phyloP scores from a whole-genome alignment of 148 eudicot species.

The Spergularia bocconei region DNA sequence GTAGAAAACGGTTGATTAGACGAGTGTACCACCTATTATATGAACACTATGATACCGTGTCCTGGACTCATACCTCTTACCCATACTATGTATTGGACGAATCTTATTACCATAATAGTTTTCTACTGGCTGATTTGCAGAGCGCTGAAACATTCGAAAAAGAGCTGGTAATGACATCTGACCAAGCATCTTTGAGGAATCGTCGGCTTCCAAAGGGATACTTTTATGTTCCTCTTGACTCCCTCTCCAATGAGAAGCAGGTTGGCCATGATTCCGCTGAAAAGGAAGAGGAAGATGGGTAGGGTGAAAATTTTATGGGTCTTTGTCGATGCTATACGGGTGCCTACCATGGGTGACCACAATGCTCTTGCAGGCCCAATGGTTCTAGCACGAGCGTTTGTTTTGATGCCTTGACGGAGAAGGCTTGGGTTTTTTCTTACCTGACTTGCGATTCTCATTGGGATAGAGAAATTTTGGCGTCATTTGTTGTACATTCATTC shows the following conservation, averaged over 20 bases:
- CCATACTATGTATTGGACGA: not conserved
- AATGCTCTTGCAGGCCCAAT: slow-evolving; percentile 20
- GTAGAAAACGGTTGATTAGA: too few species aligned
- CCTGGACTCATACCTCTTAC: too few species aligned
- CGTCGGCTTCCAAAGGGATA: slow-evolving; percentile 80
- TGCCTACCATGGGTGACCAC: slow-evolving; percentile 9
- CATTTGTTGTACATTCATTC: slow-evolving; percentile 68
- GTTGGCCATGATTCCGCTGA: slow-evolving; percentile 37
- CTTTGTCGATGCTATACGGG: not conserved
- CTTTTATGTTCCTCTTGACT: slow-evolving; percentile 73
- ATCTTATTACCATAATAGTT: not conserved
- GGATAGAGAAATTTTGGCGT: slow-evolving; percentile 40
- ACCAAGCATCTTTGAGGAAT: slow-evolving; percentile 81
- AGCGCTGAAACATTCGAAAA: slow-evolving; percentile 65
- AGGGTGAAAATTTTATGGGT: slow-evolving; percentile 21
- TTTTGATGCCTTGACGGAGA: slow-evolving; percentile 18
- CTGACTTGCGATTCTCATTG: slow-evolving; percentile 23
- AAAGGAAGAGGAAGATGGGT: slow-evolving; percentile 45
- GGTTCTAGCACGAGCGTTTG: slow-evolving; percentile 20
- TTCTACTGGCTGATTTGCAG: slow-evolving; percentile 36
- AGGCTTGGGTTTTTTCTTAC: slow-evolving; percentile 29
- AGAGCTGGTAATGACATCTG: slow-evolving; percentile 88
- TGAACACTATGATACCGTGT: not conserved
- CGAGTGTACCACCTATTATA: not conserved
- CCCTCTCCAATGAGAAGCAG: slow-evolving; percentile 62